Evolutionary conservation across 202 grass and related monocot genomes (phyloP).

Genomic region (Carex sylvatica): DNA sequence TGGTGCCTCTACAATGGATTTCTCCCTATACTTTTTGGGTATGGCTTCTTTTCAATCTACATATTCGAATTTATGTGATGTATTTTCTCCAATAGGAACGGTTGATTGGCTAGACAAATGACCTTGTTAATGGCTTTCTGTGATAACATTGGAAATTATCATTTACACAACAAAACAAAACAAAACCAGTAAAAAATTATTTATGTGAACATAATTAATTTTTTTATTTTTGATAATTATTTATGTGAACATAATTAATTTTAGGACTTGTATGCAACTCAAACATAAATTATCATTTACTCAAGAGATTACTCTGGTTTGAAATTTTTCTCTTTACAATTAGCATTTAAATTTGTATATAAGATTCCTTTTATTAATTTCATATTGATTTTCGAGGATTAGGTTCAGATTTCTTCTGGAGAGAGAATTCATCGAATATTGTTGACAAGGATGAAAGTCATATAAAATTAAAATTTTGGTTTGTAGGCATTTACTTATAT

Average conservation of each 20-base stretch:
- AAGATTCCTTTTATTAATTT: background rate
- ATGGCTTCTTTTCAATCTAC: no score
- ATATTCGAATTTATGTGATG: no score
- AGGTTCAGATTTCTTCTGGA: conserved; percentile 67
- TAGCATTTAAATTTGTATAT: background rate
- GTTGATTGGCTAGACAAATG: no score
- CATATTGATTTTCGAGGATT: conserved; percentile 27
- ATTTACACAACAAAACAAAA: no score
- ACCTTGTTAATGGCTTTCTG: no score
- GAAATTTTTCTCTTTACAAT: conserved; percentile 22
- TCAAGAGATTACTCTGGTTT: conserved; percentile 86
- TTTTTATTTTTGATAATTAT: background rate
- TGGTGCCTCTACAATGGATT: no score
- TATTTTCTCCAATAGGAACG: no score
- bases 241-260: background rate
- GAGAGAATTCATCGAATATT: conserved; percentile 56
- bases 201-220: no score
- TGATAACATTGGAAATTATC: no score
- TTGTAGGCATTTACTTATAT: conserved; percentile 3
- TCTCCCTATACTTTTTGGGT: no score
- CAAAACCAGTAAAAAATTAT: no score
- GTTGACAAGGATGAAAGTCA: conserved; percentile 89
- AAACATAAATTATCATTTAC: conserved; percentile 61
- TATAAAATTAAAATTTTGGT: conserved; percentile 52
- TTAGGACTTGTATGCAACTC: conserved; percentile 81